Percentiles rank a stretch among this genome's conserved stretches.
Conservation (phyloP, 192 early-diverging fungal genomes). For the Gorgonomyces haynaldii region DNA sequence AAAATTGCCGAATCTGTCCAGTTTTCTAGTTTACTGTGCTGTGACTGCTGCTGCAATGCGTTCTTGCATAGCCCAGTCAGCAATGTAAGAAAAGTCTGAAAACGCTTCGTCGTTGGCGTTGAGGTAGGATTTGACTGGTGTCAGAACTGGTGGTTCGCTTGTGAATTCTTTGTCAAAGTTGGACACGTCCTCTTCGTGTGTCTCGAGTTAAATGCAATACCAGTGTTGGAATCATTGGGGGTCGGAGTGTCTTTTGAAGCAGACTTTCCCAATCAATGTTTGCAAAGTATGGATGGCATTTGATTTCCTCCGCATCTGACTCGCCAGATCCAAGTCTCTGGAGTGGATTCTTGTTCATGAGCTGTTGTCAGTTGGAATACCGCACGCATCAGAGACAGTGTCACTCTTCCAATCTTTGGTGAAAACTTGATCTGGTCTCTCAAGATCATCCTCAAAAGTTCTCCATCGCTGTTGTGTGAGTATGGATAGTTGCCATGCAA, state of each 20-base stretch:
- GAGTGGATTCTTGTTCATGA: constrained; percentile 78
- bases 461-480: constrained; percentile 87
- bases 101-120: constrained; percentile 81
- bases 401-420: constrained; percentile 80
- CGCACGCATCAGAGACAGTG: constrained; percentile 53
- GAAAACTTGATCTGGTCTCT: constrained; percentile 93
- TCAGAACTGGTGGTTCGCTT: constrained; percentile 73
- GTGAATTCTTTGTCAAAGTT: constrained; percentile 99
- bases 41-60: background rate
- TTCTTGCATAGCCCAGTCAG: constrained; percentile 58
- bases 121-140: constrained; percentile 73
- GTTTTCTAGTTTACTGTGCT: too few species aligned
- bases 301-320: constrained; percentile 86
- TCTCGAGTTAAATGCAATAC: constrained; percentile 36
- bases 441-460: constrained; percentile 93
- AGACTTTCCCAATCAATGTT: constrained; percentile 92
- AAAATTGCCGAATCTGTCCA: too few species aligned
- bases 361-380: constrained; percentile 19
- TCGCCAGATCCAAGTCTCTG: constrained; percentile 76
- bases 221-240: constrained; percentile 82
- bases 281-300: constrained; percentile 89
- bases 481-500: constrained; percentile 81
- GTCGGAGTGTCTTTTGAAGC: constrained; percentile 70
- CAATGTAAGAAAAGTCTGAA: constrained; percentile 77
- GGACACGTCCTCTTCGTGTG: constrained; percentile 67